A percentile compares a stretch with the other conserved stretches of the same genome.
Conservation (phyloP, 345 rosid genomes). For the Conringia planisiliqua region DNA sequence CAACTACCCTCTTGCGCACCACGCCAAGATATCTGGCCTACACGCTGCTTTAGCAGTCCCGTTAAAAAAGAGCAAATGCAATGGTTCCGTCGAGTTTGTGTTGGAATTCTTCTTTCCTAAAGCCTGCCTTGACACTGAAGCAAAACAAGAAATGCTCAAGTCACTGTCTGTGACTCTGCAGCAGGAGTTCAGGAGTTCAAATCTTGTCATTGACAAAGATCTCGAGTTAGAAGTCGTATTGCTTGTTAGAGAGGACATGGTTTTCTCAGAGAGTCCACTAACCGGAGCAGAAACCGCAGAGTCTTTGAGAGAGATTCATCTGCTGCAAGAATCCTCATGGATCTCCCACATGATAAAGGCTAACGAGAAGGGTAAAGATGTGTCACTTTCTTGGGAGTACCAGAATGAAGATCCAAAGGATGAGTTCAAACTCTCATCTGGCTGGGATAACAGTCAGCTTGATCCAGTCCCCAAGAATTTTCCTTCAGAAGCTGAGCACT, state of each 20-base stretch:
- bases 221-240: constrained; percentile 44
- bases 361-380: constrained; percentile 57
- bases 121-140: constrained; percentile 46
- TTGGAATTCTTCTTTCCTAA: constrained; percentile 83
- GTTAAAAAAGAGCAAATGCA: constrained; percentile 38
- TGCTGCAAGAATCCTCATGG: constrained; percentile 51
- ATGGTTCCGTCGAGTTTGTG: constrained; percentile 60
- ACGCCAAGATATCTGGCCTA: constrained; percentile 72
- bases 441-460: constrained; percentile 40
- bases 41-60: constrained; percentile 80
- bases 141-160: constrained; percentile 48
- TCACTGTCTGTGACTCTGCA: constrained; percentile 46
- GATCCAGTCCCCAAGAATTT: constrained; percentile 33
- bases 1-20: constrained; percentile 80
- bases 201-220: constrained; percentile 52
- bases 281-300: constrained; percentile 27
- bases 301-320: constrained; percentile 38
- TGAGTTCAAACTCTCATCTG: constrained; percentile 48
- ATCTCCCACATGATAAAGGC: constrained; percentile 52
- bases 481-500: constrained; percentile 39
- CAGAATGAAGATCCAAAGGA: constrained; percentile 55
- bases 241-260: constrained; percentile 36
- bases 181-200: constrained; percentile 50
- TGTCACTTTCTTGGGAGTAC: constrained; percentile 57
- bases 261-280: constrained; percentile 29